Conservation (phyloP, 352 stramenopile species). For the Globisporangium nunn region DNA sequence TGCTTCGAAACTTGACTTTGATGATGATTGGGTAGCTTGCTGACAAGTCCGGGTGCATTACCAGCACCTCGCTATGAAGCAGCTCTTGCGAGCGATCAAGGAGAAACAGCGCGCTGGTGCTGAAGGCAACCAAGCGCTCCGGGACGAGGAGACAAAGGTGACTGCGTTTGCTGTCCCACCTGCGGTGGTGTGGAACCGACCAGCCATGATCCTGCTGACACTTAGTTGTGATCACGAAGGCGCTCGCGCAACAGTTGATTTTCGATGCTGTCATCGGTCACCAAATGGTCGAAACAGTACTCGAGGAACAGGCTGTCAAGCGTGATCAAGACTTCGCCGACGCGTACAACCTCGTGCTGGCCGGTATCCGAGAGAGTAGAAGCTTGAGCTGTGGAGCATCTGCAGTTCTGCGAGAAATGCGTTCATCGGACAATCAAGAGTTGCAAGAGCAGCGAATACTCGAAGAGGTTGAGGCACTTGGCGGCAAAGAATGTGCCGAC, state of each 20-base stretch:
- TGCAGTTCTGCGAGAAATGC: not conserved
- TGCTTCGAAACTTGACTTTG: not conserved
- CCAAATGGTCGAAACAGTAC: slow-evolving; percentile 49
- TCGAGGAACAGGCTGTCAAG: slow-evolving; percentile 41
- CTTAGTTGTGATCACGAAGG: slow-evolving; percentile 5
- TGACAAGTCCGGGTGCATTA: not conserved
- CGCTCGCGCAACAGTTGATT: slow-evolving; percentile 37
- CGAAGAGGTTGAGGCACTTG: slow-evolving; percentile 11
- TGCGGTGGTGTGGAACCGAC: not conserved
- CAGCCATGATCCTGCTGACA: not conserved
- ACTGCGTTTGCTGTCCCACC: not conserved
- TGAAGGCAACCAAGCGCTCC: slow-evolving; percentile 19
- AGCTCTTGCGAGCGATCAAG: slow-evolving; percentile 28
- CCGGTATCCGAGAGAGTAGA: slow-evolving; percentile 15
- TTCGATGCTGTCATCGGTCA: slow-evolving; percentile 68
- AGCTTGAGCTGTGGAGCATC: not conserved
- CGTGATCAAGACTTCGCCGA: slow-evolving; percentile 33
- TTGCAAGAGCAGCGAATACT: slow-evolving; percentile 17
- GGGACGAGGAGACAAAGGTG: slow-evolving; percentile 17
- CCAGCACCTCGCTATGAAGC: slow-evolving; percentile 45
- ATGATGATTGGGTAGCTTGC: not conserved
- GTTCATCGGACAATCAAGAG: slow-evolving; percentile 3
- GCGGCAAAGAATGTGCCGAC: slow-evolving; percentile 18
- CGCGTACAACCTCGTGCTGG: slow-evolving; percentile 25
- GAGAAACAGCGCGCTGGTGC: slow-evolving; percentile 6